phyloP scores from a whole-genome alignment of 164 flowering plant species.

The Aristolochia fimbriata region DNA sequence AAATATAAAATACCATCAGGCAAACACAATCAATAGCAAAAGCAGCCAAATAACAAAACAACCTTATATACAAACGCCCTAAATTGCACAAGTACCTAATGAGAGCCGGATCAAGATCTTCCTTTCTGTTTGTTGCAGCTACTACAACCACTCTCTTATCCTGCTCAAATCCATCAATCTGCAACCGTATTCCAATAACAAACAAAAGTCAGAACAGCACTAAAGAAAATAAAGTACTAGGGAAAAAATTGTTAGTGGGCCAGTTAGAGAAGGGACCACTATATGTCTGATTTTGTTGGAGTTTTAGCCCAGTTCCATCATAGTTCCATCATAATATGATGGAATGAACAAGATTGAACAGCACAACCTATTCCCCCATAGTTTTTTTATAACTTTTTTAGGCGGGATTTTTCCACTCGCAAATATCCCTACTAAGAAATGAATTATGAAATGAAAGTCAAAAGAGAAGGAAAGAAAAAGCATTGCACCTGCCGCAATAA shows the following conservation, averaged over 20 bases:
- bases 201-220: not conserved
- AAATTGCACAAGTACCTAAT: slow-evolving; percentile 43
- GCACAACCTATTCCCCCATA: no score
- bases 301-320: no score
- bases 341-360: no score
- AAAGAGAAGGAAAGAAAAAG: not conserved
- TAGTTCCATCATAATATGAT: no score
- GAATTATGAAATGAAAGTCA: not conserved
- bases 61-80: not conserved
- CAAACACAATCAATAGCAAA: not conserved
- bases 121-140: slow-evolving; percentile 97
- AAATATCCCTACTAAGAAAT: not conserved
- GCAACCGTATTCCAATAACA: not conserved
- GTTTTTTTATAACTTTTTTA: no score
- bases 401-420: not conserved
- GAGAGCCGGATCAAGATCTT: slow-evolving; percentile 97
- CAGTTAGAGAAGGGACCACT: no score
- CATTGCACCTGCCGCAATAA: slow-evolving; percentile 65
- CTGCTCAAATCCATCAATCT: slow-evolving; percentile 98
- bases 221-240: no score
- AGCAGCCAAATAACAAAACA: not conserved
- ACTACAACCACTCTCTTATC: slow-evolving; percentile 88
- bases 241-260: no score
- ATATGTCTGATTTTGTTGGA: no score
- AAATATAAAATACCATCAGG: not conserved